phyloP scores from a whole-genome alignment of 169 alveolate genomes.

The Eimeria tenella region DNA sequence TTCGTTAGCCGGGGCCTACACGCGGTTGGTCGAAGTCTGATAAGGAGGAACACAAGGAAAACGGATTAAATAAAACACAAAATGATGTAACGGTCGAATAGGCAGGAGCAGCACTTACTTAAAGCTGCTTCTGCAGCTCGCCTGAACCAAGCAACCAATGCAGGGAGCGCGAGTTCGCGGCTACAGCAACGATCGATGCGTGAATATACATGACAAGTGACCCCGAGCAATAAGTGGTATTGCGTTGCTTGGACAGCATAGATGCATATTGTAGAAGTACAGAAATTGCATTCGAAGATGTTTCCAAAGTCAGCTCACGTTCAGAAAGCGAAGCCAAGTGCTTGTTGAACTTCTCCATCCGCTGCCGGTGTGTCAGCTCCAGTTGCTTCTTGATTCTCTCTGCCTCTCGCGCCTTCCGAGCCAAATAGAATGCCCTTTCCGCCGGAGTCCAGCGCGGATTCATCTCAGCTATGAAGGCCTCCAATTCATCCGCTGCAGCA shows the following conservation, averaged over 20 bases:
- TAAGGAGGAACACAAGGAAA: background rate
- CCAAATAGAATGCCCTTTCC: constrained; percentile 88
- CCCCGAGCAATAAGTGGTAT: no score
- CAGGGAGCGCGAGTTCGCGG: background rate
- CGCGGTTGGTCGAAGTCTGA: constrained; percentile 93
- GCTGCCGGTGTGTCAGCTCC: constrained; percentile 90
- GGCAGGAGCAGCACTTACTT: background rate
- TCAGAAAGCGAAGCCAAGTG: constrained; percentile 91
- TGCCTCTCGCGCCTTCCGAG: constrained; percentile 86
- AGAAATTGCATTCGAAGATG: background rate
- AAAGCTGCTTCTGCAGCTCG: background rate
- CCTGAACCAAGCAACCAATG: background rate
- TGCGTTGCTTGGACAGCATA: background rate
- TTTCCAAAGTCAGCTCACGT: constrained; percentile 79
- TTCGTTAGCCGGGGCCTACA: constrained; percentile 92
- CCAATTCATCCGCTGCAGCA: background rate
- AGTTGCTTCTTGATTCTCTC: constrained; percentile 86
- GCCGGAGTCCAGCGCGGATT: constrained; percentile 76
- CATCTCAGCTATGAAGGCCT: background rate
- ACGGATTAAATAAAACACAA: no score
- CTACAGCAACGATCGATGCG: background rate
- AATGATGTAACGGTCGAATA: no score
- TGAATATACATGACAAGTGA: no score
- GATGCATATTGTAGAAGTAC: background rate
- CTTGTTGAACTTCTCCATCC: constrained; percentile 89